These are phyloP conservation scores for Debaryomyces hansenii DNA, from an alignment of 805 yeast genomes.

Conservation along the genomic window DNA sequence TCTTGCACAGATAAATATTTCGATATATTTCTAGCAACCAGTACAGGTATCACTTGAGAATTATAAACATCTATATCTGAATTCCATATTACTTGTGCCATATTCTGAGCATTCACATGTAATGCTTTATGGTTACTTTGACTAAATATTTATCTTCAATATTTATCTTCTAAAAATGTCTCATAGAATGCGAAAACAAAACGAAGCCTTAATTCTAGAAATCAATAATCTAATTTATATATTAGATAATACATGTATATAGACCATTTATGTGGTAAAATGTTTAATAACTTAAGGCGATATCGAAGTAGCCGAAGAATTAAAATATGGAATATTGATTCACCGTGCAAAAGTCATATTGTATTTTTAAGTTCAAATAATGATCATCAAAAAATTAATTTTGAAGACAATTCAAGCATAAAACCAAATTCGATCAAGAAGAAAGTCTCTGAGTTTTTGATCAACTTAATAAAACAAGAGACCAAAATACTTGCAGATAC, in stretches of 20 bases:
- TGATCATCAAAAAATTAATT: not conserved
- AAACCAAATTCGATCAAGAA: slow-evolving; percentile 3
- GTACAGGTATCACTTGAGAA: slow-evolving; percentile 35
- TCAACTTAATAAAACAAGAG: slow-evolving; percentile 7
- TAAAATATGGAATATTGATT: not conserved
- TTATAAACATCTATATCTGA: slow-evolving; percentile 46
- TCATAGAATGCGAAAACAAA: slow-evolving; percentile 2
- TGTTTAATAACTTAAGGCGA: slow-evolving; percentile 7
- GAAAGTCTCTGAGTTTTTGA: slow-evolving; percentile 5
- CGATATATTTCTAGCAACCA: slow-evolving; percentile 36
- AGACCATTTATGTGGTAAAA: slow-evolving; percentile 5
- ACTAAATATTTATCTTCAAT: too few relatives aligned
- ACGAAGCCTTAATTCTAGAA: not conserved
- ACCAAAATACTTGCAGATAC: slow-evolving; percentile 3
- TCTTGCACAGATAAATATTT: slow-evolving; percentile 38
- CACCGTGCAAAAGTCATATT: not conserved
- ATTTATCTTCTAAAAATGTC: not conserved
- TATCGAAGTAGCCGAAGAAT: slow-evolving; percentile 5
- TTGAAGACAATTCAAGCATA: slow-evolving; percentile 1
- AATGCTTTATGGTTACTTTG: not conserved
- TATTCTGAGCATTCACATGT: slow-evolving; percentile 6
- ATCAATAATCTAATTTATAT: not conserved
- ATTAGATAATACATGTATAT: not conserved
- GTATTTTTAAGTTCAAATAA: not conserved
- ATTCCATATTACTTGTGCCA: slow-evolving; percentile 49